A percentile compares a stretch with the other conserved stretches of the same genome.
Conservation (phyloP, 345 rosid genomes). For the Linum lewisii region DNA sequence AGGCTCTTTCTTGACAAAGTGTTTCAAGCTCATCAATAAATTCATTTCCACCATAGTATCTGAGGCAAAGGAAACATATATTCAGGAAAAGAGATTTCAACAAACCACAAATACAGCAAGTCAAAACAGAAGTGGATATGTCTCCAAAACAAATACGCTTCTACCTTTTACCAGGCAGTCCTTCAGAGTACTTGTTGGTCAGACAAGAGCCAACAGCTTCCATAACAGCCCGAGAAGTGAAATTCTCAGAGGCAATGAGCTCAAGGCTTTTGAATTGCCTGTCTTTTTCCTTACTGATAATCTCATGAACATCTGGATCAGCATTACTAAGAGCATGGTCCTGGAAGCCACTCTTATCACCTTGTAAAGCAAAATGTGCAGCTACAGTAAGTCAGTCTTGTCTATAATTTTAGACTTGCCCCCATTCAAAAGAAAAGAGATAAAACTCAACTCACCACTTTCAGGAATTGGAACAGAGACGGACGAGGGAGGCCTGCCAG, state of each 20-base stretch:
- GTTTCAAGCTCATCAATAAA: constrained; percentile 81
- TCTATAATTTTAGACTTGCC: background rate
- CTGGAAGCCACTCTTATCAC: constrained; percentile 30
- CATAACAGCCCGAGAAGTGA: constrained; percentile 91
- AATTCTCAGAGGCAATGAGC: constrained; percentile 90
- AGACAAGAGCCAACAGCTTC: constrained; percentile 95
- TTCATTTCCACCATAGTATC: constrained; percentile 95
- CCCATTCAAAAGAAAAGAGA: background rate
- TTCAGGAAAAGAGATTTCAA: background rate
- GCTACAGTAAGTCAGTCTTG: background rate
- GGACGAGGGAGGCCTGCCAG: constrained; percentile 45
- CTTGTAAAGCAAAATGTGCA: constrained; percentile 20
- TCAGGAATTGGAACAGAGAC: constrained; percentile 37
- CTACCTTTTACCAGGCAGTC: constrained; percentile 91
- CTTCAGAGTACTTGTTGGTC: constrained; percentile 91
- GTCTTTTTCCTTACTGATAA: constrained; percentile 64
- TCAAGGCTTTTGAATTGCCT: constrained; percentile 89
- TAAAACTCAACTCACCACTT: constrained; percentile 25
- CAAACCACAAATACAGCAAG: constrained; percentile 8
- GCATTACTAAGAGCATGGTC: constrained; percentile 53
- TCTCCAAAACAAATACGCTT: background rate
- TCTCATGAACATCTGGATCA: constrained; percentile 63
- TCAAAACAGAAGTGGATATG: background rate
- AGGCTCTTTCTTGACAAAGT: constrained; percentile 78
- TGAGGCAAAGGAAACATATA: constrained; percentile 13